Evolutionary conservation across 2,329 filamentous ascomycete species (phyloP).

Genomic region (Stagonosporopsis rhizophila): DNA sequence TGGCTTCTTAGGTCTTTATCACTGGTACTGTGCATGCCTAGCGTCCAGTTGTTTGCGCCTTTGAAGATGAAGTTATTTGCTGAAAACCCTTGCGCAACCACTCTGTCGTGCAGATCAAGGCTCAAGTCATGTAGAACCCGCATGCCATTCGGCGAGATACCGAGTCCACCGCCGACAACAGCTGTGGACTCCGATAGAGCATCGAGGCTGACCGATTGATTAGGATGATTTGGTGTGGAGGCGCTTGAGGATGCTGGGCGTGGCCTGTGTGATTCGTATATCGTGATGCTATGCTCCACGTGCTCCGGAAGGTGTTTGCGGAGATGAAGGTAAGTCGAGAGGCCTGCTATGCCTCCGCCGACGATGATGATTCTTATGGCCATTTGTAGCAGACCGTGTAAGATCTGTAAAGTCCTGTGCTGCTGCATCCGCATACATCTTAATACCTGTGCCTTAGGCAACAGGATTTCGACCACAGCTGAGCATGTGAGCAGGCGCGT

Average conservation of each 20-base stretch:
- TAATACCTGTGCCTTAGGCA: constrained; percentile 1
- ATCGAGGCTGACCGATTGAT: constrained; percentile 1
- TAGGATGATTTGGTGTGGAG: not conserved
- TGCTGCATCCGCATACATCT: not conserved
- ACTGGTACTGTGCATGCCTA: constrained; percentile 23
- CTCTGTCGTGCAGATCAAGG: constrained; percentile 22
- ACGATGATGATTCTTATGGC: constrained; percentile 23
- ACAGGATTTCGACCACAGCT: not conserved
- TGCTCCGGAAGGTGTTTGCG: constrained; percentile 29
- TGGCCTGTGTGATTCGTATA: constrained; percentile 1
- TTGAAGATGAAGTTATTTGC: constrained; percentile 30
- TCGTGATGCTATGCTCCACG: constrained; percentile 24
- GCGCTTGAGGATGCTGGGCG: not conserved
- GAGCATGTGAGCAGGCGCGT: not conserved
- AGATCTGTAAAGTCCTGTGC: not conserved
- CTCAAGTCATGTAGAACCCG: constrained; percentile 30
- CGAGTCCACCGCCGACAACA: constrained; percentile 30
- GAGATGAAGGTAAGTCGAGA: constrained; percentile 34
- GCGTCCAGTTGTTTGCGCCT: constrained; percentile 27
- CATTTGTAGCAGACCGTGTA: no score
- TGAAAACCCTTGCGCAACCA: constrained; percentile 30
- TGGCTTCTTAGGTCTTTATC: constrained; percentile 14
- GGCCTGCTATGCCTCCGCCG: constrained; percentile 24
- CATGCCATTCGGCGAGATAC: constrained; percentile 39
- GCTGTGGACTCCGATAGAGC: not conserved